These are phyloP conservation scores for Leucocoprinus leucothites DNA, from an alignment of 768 basidiomycete species.

Conservation along the genomic window DNA sequence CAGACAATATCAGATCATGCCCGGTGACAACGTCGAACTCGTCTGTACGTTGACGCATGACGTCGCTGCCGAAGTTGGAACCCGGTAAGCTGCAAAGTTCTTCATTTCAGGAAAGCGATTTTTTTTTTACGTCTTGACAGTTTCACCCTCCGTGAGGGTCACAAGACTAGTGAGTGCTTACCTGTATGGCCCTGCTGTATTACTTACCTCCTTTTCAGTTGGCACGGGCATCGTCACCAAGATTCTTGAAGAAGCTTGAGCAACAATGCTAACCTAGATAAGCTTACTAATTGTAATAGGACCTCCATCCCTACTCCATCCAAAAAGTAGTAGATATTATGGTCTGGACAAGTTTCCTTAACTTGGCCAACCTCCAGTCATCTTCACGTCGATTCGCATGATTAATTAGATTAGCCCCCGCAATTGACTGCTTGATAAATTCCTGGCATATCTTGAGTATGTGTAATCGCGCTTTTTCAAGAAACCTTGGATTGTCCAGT, in stretches of 20 bases:
- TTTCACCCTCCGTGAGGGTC: slow-evolving; percentile 93
- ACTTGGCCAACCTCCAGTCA: background rate
- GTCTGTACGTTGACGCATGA: slow-evolving; percentile 79
- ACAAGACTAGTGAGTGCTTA: slow-evolving; percentile 73
- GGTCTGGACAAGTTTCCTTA: background rate
- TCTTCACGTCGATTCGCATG: slow-evolving; percentile 12
- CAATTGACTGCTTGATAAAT: background rate
- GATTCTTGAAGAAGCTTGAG: slow-evolving; percentile 45
- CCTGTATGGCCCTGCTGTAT: background rate
- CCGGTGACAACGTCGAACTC: slow-evolving; percentile 96
- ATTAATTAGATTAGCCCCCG: slow-evolving; percentile 14
- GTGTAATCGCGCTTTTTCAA: too few species aligned
- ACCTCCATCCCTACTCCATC: slow-evolving; percentile 8
- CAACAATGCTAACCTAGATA: background rate
- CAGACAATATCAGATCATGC: slow-evolving; percentile 67
- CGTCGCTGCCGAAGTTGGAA: slow-evolving; percentile 86
- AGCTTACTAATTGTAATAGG: background rate
- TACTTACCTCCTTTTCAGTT: slow-evolving; percentile 41
- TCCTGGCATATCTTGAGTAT: too few species aligned
- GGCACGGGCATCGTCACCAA: slow-evolving; percentile 95
- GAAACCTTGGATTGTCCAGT: too few species aligned
- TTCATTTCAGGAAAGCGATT: slow-evolving; percentile 4
- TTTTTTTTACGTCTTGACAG: slow-evolving; percentile 22
- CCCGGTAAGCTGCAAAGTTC: slow-evolving; percentile 44
- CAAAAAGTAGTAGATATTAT: slow-evolving; percentile 4